These are phyloP conservation scores for Populus ilicifolia DNA, from an alignment of 345 rosid genomes.

Conservation along the genomic window DNA sequence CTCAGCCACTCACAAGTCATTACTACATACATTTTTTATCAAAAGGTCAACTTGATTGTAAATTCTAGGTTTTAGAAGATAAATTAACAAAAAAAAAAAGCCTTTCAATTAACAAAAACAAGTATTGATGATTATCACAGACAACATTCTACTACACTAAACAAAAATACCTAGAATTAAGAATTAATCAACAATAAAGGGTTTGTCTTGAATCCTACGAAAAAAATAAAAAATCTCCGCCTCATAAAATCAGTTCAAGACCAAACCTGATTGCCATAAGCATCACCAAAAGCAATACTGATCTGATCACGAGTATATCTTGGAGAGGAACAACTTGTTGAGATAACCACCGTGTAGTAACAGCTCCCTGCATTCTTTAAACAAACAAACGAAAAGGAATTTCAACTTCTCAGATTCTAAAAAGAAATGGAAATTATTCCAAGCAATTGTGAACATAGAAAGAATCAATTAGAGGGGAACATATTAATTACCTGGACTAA, in stretches of 20 bases:
- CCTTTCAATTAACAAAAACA: not conserved
- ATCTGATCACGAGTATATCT: conserved; percentile 61
- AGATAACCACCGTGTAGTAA: conserved; percentile 26
- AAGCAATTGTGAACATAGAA: not conserved
- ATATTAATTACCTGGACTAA: conserved; percentile 49
- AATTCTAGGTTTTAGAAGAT: not conserved
- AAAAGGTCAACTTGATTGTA: not conserved
- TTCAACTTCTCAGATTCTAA: not conserved
- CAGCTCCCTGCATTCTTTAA: conserved; percentile 37
- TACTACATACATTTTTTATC: not conserved
- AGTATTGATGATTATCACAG: not conserved
- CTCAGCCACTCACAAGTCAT: not conserved
- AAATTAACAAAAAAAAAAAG: not conserved
- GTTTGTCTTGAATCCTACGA: not conserved
- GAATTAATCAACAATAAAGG: not conserved
- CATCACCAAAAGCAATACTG: conserved; percentile 69
- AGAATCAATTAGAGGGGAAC: not conserved
- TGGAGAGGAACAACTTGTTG: conserved; percentile 66
- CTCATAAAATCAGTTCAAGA: not conserved
- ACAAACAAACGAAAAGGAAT: not conserved
- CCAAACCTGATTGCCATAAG: conserved; percentile 65
- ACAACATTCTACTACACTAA: not conserved
- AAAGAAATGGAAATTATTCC: not conserved
- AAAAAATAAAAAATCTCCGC: no score
- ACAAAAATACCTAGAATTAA: not conserved